Conservation (phyloP, 2,329 filamentous ascomycete species). For the Exutisphaerella laricina region DNA sequence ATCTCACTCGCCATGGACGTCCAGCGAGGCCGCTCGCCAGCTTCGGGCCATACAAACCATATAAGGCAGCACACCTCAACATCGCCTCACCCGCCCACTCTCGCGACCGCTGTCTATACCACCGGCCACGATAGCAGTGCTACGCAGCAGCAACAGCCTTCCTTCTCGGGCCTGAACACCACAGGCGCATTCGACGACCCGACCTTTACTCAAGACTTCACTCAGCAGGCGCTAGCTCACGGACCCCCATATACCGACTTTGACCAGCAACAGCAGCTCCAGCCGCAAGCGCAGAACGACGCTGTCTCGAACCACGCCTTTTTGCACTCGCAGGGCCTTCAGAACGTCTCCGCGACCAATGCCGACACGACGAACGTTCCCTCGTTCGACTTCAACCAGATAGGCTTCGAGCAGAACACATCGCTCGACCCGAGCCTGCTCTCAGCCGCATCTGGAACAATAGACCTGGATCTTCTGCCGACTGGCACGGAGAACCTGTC, state of each 20-base stretch:
- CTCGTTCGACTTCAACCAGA: slow-evolving; percentile 46
- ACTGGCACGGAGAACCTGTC: slow-evolving; percentile 42
- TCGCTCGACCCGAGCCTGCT: slow-evolving; percentile 58
- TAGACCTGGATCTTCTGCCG: slow-evolving; percentile 41
- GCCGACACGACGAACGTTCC: slow-evolving; percentile 43
- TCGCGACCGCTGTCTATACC: slow-evolving; percentile 15
- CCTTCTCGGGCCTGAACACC: slow-evolving; percentile 21
- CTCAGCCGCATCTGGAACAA: no score
- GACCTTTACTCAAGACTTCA: slow-evolving; percentile 42
- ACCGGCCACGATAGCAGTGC: slow-evolving; percentile 4
- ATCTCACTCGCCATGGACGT: slow-evolving; percentile 10
- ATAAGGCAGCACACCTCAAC: slow-evolving; percentile 29
- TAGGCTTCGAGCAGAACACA: slow-evolving; percentile 53
- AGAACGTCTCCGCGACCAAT: slow-evolving; percentile 28
- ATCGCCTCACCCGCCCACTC: slow-evolving; percentile 26
- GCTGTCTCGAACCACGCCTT: slow-evolving; percentile 38
- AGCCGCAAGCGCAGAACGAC: slow-evolving; percentile 18
- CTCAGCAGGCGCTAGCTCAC: slow-evolving; percentile 41
- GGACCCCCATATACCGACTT: slow-evolving; percentile 31
- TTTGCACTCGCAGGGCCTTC: slow-evolving; percentile 38
- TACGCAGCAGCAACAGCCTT: slow-evolving; percentile 7
- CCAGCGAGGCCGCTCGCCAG: slow-evolving; percentile 27
- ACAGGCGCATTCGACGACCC: slow-evolving; percentile 25
- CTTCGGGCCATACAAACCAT: slow-evolving; percentile 22
- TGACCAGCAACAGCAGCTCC: slow-evolving; percentile 34